Evolutionary conservation across 192 early-diverging fungal species (phyloP).

Genomic region (Rhizoclosmatium globosum): DNA sequence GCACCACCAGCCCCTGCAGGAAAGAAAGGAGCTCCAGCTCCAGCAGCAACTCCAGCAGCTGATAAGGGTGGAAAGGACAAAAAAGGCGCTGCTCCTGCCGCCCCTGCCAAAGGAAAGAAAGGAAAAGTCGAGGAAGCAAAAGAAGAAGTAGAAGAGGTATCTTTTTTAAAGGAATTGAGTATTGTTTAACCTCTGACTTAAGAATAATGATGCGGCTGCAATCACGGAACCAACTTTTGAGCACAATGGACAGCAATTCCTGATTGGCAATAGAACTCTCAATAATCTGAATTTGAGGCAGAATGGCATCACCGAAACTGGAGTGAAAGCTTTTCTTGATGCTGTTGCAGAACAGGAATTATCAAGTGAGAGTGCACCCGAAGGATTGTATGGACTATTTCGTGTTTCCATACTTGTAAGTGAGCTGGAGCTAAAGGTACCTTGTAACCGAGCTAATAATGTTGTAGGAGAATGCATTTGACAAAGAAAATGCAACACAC

Average conservation of each 20-base stretch:
- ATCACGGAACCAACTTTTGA: constrained; percentile 61
- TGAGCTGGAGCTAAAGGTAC: background rate
- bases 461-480: constrained; percentile 36
- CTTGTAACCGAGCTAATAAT: too few species aligned
- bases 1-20: constrained; percentile 8
- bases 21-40: constrained; percentile 35
- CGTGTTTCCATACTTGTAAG: constrained; percentile 44
- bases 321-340: constrained; percentile 51
- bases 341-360: constrained; percentile 57
- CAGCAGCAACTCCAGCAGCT: constrained; percentile 24
- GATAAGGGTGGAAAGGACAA: constrained; percentile 44
- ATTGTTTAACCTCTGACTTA: constrained; percentile 3
- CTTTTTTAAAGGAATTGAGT: background rate
- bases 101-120: constrained; percentile 48
- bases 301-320: constrained; percentile 50
- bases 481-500: constrained; percentile 25
- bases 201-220: constrained; percentile 20
- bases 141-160: constrained; percentile 58
- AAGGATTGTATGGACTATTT: constrained; percentile 52
- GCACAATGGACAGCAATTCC: constrained; percentile 56
- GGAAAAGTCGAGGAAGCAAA: constrained; percentile 59
- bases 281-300: constrained; percentile 56
- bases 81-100: constrained; percentile 40
- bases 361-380: constrained; percentile 45
- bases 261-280: constrained; percentile 60